These are phyloP conservation scores for Curvularia verruculosa DNA, from an alignment of 2,329 filamentous ascomycete genomes.

Conservation along the genomic window DNA sequence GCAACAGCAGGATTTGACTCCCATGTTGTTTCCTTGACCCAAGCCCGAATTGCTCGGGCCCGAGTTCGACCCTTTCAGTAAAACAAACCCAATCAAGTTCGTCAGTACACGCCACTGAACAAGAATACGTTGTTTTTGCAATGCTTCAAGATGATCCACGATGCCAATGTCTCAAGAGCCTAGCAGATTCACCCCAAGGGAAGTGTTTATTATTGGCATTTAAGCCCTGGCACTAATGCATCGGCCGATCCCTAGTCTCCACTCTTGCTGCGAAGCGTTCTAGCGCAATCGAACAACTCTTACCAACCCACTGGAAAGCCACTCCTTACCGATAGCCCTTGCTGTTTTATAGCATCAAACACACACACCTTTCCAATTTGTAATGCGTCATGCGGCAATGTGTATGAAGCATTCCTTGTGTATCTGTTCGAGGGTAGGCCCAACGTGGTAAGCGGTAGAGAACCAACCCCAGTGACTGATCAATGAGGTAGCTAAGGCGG, in stretches of 20 bases:
- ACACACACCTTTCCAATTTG: neutral
- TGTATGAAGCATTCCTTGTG: neutral
- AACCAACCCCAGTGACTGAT: neutral
- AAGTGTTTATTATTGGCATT: neutral
- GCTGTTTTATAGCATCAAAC: neutral
- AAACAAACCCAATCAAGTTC: neutral
- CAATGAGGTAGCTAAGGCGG: neutral
- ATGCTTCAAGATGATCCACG: no score
- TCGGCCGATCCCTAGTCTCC: neutral
- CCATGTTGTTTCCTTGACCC: neutral
- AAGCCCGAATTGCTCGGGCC: slow-evolving; percentile 1
- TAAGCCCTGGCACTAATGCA: slow-evolving; percentile 1
- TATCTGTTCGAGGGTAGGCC: neutral
- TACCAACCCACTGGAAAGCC: neutral
- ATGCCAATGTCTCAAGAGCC: neutral
- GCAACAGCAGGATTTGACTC: neutral
- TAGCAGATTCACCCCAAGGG: neutral
- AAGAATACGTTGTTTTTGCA: neutral
- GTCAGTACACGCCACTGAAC: neutral
- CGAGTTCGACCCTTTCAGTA: neutral
- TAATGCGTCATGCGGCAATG: neutral
- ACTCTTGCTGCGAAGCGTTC: neutral
- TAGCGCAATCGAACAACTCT: neutral
- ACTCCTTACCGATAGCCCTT: neutral
- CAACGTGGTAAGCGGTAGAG: neutral